These are phyloP conservation scores for Aspergillus carbonarius DNA, from an alignment of 2,329 filamentous ascomycete species.

Conservation along the genomic window DNA sequence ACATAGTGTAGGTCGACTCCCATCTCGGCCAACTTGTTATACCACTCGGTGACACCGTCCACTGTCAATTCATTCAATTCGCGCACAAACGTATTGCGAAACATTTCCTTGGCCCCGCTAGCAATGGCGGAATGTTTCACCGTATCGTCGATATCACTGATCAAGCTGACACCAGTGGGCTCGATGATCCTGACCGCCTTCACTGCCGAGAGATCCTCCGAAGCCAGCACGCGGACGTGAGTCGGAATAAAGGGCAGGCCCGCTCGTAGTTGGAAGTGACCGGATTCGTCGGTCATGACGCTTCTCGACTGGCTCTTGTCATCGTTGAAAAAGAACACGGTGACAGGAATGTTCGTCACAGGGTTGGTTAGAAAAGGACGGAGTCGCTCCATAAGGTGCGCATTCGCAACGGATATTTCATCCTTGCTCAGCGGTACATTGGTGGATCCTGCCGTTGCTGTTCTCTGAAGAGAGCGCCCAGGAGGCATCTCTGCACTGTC, in stretches of 20 bases:
- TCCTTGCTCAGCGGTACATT: constrained; percentile 60
- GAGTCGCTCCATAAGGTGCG: constrained; percentile 81
- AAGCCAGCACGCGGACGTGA: constrained; percentile 81
- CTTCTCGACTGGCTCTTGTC: constrained; percentile 77
- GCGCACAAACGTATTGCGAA: constrained; percentile 91
- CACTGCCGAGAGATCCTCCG: constrained; percentile 77
- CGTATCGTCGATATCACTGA: constrained; percentile 97
- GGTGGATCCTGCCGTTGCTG: constrained; percentile 32
- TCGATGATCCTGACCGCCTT: constrained; percentile 77
- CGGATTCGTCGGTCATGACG: constrained; percentile 80
- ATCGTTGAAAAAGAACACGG: constrained; percentile 93
- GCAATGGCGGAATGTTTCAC: constrained; percentile 93
- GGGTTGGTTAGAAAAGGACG: constrained; percentile 88
- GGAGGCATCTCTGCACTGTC: constrained; percentile 59
- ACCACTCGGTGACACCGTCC: constrained; percentile 89
- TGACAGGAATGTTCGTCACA: constrained; percentile 73
- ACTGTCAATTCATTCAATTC: constrained; percentile 79
- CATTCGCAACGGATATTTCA: constrained; percentile 77
- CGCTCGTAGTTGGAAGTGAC: constrained; percentile 80
- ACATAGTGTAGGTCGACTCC: constrained; percentile 94
- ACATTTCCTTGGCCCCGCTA: constrained; percentile 86
- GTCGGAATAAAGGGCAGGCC: constrained; percentile 88
- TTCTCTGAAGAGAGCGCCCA: constrained; percentile 36
- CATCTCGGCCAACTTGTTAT: constrained; percentile 70
- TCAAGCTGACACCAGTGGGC: constrained; percentile 78